Percentiles rank a stretch among this genome's conserved stretches.
These are phyloP conservation scores for Didymella keratinophila DNA, from an alignment of 2,329 filamentous ascomycete species.

Conservation along the genomic window DNA sequence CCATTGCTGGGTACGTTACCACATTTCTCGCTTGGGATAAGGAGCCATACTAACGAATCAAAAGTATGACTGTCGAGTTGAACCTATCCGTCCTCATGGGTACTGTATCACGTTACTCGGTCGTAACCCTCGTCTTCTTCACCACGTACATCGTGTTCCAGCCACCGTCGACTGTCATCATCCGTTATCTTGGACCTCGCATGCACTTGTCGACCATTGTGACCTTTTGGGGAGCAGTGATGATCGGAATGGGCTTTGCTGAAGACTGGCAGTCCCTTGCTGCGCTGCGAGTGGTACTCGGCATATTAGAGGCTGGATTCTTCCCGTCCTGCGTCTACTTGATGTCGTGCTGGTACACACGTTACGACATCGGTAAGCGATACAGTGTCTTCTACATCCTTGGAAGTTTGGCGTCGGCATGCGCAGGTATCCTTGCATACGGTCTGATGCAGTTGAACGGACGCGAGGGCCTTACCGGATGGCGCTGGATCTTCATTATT, in stretches of 20 bases:
- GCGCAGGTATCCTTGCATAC: conserved; percentile 73
- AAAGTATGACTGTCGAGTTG: conserved; percentile 52
- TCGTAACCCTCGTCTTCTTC: conserved; percentile 65
- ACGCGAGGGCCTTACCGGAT: conserved; percentile 55
- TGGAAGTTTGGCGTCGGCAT: conserved; percentile 70
- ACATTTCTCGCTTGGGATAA: neutral
- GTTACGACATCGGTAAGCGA: conserved; percentile 73
- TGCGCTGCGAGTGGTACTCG: conserved; percentile 50
- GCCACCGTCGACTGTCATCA: conserved; percentile 51
- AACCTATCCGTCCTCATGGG: conserved; percentile 38
- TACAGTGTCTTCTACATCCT: conserved; percentile 75
- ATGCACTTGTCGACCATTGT: conserved; percentile 47
- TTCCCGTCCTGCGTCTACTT: conserved; percentile 50
- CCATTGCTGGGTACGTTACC: conserved; percentile 68
- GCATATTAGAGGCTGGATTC: conserved; percentile 52
- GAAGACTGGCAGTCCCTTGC: conserved; percentile 48
- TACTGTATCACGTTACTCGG: conserved; percentile 54
- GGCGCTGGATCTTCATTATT: conserved; percentile 58
- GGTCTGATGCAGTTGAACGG: conserved; percentile 72
- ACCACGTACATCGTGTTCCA: conserved; percentile 55
- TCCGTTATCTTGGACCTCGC: conserved; percentile 53
- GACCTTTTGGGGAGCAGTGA: conserved; percentile 53
- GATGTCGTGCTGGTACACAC: conserved; percentile 43
- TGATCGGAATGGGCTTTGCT: conserved; percentile 55
- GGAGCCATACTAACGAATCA: conserved; percentile 30